Evolutionary conservation across 1,139 yeast genomes (phyloP).

Genomic region (Dujonia santamariae): DNA sequence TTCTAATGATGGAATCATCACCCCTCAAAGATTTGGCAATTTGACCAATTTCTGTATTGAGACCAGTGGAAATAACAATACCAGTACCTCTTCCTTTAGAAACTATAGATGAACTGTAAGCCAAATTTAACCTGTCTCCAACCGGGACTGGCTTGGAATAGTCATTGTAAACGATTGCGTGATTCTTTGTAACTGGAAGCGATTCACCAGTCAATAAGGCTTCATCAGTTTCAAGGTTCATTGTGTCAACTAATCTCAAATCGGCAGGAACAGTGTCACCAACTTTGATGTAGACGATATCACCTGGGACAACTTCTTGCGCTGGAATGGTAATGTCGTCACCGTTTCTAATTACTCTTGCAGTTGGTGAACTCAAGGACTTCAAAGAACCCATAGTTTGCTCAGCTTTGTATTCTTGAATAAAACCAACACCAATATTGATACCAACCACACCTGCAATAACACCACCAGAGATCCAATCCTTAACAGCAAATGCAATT

Average conservation of each 20-base stretch:
- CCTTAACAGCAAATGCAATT: constrained; percentile 32
- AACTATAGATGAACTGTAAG: constrained; percentile 43
- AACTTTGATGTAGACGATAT: constrained; percentile 38
- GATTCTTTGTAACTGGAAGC: constrained; percentile 37
- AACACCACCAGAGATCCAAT: constrained; percentile 30
- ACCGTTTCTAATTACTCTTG: constrained; percentile 41
- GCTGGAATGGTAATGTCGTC: constrained; percentile 32
- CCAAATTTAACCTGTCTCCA: constrained; percentile 42
- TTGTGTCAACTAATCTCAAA: constrained; percentile 34
- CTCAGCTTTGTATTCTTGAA: constrained; percentile 36
- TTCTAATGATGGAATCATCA: constrained; percentile 10
- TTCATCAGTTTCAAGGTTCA: constrained; percentile 48
- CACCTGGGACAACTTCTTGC: constrained; percentile 50
- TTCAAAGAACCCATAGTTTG: constrained; percentile 37
- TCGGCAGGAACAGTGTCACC: constrained; percentile 55
- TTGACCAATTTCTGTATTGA: constrained; percentile 46
- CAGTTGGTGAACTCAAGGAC: constrained; percentile 29
- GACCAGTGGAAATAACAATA: constrained; percentile 45
- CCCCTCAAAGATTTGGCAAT: constrained; percentile 35
- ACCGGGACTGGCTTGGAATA: constrained; percentile 32
- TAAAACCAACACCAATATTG: constrained; percentile 29
- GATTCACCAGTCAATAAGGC: constrained; percentile 56
- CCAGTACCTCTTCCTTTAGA: constrained; percentile 50
- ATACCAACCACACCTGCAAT: constrained; percentile 28
- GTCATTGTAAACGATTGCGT: constrained; percentile 21